Base-by-base conservation (phyloP, 1,284 basidiomycete genomes). In the Apiotrichum laibachii region DNA sequence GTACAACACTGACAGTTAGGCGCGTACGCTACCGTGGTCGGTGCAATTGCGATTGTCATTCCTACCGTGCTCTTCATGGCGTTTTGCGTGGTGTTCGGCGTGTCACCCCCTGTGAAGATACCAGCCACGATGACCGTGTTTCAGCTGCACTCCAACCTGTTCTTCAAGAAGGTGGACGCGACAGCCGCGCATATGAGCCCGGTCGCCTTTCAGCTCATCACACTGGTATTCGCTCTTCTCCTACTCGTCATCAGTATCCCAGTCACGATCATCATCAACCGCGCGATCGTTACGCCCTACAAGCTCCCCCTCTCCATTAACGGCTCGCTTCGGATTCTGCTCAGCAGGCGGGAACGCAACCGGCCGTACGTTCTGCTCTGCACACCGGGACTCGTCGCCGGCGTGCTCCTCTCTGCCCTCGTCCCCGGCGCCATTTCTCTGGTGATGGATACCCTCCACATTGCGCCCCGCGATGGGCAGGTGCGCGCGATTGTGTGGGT, bases 271-370 rank as follows among this genome's bases (percentile, higher is more conserved):
- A 78, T 93, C 54, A 88, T 89, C 22, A 88, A 89, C 73, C 83
- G 89, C 52, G 83, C 90, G 2, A 89, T 93, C 66, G 92, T 89
- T 19, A 93, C 90, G 0, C 90, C 91, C 1, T 86, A 90, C 77
- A 86, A 84, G 66, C 80, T 93, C 19, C 85, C 88, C 2, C 82
- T 86, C 69, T 79, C 82, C 39, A 81, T 84, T 1, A 70, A 82
- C 43, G 81, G 84, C 64, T 85, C 89, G 13, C 78, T 92, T n/a
- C 85, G 87, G 35, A 79, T 87, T 55, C 81, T 94, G 26, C 81
- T 94, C 54, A 92, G 91, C 3, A 86, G 88, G 6, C 88, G 88
- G 9, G 91, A 94, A 75, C 85, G 86, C 50, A 83, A 85, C 40
- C 82, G 83, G 19, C 90, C 90, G 4, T 92, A 87, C 87, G 82